Conservation (phyloP, 805 yeast species). For the Wickerhamiella occidentalis region DNA sequence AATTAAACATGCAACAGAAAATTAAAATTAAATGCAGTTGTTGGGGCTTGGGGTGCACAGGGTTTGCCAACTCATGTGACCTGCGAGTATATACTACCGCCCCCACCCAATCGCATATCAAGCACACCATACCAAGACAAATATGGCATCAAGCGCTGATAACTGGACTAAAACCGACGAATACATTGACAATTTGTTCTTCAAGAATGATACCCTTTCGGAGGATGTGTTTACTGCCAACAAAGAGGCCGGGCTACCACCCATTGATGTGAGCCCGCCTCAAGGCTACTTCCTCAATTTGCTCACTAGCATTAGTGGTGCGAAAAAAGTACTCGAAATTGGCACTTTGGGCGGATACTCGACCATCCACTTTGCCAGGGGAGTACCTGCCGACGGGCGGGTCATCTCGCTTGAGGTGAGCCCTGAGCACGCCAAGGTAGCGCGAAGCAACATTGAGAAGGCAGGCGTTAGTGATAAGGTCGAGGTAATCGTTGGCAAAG, state of each 20-base stretch:
- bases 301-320: background rate
- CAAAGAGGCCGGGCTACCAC: background rate
- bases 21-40: too few species aligned
- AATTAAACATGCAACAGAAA: too few species aligned
- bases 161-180: slow-evolving; percentile 1
- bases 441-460: background rate
- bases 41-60: background rate
- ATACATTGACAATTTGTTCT: background rate
- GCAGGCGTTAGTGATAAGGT: slow-evolving; percentile 4
- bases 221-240: background rate
- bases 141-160: background rate
- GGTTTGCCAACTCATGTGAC: background rate
- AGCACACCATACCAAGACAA: too few species aligned
- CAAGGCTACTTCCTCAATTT: slow-evolving; percentile 6
- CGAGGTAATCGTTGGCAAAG: background rate
- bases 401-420: slow-evolving; percentile 4
- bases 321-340: slow-evolving; percentile 3
- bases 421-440: slow-evolving; percentile 7
- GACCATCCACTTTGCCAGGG: slow-evolving; percentile 9
- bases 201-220: background rate
- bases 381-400: slow-evolving; percentile 3
- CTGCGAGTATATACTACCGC: too few species aligned
- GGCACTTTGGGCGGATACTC: slow-evolving; percentile 8
- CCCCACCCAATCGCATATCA: too few species aligned
- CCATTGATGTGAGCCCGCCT: slow-evolving; percentile 8